A percentile compares a stretch with the other conserved stretches of the same genome.
phyloP scores from a whole-genome alignment of 2,329 filamentous ascomycete species.

The Ophiostoma sp. region DNA sequence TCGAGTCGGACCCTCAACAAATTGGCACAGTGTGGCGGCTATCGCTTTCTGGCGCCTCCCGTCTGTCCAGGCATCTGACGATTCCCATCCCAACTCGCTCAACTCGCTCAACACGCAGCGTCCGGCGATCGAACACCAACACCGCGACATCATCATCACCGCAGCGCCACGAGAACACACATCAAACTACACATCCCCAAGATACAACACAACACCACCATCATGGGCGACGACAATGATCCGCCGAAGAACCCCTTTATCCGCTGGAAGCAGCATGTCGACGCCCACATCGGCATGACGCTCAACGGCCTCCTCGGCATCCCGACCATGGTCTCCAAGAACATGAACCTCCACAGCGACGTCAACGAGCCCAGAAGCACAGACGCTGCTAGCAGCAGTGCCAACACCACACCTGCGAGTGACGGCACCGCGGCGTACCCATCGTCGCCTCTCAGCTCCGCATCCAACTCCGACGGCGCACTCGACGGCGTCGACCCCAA shows the following conservation, averaged over 20 bases:
- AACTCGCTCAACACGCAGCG: background rate
- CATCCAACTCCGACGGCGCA: slow-evolving; percentile 21
- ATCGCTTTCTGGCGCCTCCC: background rate
- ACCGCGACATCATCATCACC: background rate
- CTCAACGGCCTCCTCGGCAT: slow-evolving; percentile 31
- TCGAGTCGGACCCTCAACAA: background rate
- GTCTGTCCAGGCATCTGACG: slow-evolving; percentile 7
- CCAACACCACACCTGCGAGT: slow-evolving; percentile 3
- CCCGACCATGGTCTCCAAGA: slow-evolving; percentile 30
- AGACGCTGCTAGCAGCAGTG: background rate
- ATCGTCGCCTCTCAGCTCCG: background rate
- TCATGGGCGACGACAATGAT: slow-evolving; percentile 27
- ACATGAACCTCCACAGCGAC: slow-evolving; percentile 27
- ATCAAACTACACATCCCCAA: background rate
- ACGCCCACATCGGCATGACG: slow-evolving; percentile 35
- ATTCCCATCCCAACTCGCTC: background rate
- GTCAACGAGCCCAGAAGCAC: slow-evolving; percentile 13
- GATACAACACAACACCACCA: background rate
- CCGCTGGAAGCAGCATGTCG: slow-evolving; percentile 39
- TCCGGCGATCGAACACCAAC: background rate
- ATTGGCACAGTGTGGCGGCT: slow-evolving; percentile 9
- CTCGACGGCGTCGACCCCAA: slow-evolving; percentile 25
- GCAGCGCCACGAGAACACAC: background rate
- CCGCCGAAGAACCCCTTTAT: slow-evolving; percentile 36
- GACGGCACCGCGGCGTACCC: background rate